phyloP scores from a whole-genome alignment of 2,329 filamentous ascomycete species.

The Pseudonectria foliicola region DNA sequence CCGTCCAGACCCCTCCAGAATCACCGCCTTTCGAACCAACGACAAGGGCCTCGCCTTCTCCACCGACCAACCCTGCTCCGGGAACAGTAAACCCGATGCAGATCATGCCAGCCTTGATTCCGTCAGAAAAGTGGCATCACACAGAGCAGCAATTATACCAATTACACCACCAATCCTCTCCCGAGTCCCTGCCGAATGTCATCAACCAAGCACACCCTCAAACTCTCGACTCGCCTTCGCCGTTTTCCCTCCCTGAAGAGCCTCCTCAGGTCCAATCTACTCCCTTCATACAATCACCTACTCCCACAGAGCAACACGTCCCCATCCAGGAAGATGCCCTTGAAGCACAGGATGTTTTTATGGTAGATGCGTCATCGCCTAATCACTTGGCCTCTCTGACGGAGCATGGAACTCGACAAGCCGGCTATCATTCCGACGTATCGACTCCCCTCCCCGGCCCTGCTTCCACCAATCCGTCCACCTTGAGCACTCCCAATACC shows the following conservation, averaged over 20 bases:
- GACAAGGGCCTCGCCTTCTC: slow-evolving; percentile 21
- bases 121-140: slow-evolving; percentile 30
- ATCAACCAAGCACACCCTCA: slow-evolving; percentile 9
- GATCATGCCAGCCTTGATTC: slow-evolving; percentile 39
- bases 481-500: slow-evolving; percentile 41
- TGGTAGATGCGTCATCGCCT: slow-evolving; percentile 20
- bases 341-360: slow-evolving; percentile 16
- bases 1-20: slow-evolving; percentile 19
- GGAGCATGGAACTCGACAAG: slow-evolving; percentile 20
- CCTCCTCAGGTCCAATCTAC: slow-evolving; percentile 10
- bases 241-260: slow-evolving; percentile 16
- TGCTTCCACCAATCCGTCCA: slow-evolving; percentile 34
- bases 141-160: slow-evolving; percentile 30
- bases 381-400: slow-evolving; percentile 18
- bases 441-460: slow-evolving; percentile 35
- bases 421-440: slow-evolving; percentile 32
- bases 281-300: slow-evolving; percentile 22
- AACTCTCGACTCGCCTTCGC: slow-evolving; percentile 19
- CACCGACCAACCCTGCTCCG: slow-evolving; percentile 30
- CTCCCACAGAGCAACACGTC: slow-evolving; percentile 17
- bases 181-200: slow-evolving; percentile 9
- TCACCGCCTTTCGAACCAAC: slow-evolving; percentile 18
- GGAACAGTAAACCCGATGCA: slow-evolving; percentile 49
- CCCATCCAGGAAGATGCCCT: slow-evolving; percentile 11
- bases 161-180: slow-evolving; percentile 21